A percentile compares a stretch with the other conserved stretches of the same genome.
Evolutionary conservation across 1,284 basidiomycete genomes (phyloP).

Genomic region (Ceratorhiza oryzae-sativae): DNA sequence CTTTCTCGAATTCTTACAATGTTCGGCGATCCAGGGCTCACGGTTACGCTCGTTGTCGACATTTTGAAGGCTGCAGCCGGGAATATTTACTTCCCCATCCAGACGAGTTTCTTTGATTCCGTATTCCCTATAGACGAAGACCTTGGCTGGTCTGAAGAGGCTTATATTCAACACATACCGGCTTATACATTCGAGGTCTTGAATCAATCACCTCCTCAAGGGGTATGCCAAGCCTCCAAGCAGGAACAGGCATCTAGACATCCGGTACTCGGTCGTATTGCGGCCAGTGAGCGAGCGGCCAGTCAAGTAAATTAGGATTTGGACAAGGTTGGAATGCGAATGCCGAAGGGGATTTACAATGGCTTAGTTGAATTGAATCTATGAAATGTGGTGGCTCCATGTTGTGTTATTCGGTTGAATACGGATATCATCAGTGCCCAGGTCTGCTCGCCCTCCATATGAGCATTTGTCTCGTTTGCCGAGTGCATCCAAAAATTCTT

Average conservation of each 20-base stretch:
- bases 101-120: not conserved
- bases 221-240: not conserved
- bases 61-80: not conserved
- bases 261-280: not conserved
- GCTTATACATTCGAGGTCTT: not conserved
- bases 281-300: not conserved
- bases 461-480: too few species aligned
- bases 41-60: not conserved
- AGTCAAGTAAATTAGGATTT: not conserved
- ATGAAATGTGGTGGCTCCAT: too few species aligned
- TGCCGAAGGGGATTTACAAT: not conserved
- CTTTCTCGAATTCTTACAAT: not conserved
- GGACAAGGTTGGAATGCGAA: not conserved
- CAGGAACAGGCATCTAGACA: not conserved
- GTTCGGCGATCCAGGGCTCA: not conserved
- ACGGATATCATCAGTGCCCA: too few species aligned
- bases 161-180: not conserved
- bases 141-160: not conserved
- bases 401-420: too few species aligned
- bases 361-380: too few species aligned
- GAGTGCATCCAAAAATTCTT: too few species aligned
- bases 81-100: not conserved
- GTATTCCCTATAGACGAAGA: not conserved
- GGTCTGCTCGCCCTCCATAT: too few species aligned
- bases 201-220: not conserved